Percentiles rank a stretch among this genome's conserved stretches.
Conservation (phyloP, 306 rosid genomes). For the Prinsepia uniflora region DNA sequence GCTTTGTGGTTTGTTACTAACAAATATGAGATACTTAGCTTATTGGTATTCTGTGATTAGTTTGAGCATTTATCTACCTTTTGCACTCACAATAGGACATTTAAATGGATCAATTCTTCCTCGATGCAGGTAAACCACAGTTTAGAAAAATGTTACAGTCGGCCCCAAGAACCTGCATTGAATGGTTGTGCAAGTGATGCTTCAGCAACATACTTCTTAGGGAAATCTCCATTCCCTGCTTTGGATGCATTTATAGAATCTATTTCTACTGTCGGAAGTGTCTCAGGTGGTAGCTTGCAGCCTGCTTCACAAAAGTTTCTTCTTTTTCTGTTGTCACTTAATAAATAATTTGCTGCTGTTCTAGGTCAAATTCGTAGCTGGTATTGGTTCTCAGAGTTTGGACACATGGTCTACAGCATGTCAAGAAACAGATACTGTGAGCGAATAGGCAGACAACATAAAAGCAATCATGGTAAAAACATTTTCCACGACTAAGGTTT, state of each 20-base stretch:
- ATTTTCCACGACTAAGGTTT: too few species aligned
- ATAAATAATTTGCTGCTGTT: constrained; percentile 30
- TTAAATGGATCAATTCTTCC: constrained; percentile 9
- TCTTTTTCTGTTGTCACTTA: background rate
- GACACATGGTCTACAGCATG: constrained; percentile 88
- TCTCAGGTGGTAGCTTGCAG: constrained; percentile 49
- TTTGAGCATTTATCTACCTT: background rate
- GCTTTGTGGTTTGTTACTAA: background rate
- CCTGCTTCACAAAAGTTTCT: background rate
- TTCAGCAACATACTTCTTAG: constrained; percentile 62
- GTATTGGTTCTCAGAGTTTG: constrained; percentile 84
- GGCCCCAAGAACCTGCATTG: constrained; percentile 34
- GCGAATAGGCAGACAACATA: constrained; percentile 90
- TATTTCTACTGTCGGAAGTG: constrained; percentile 59
- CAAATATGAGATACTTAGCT: constrained; percentile 9
- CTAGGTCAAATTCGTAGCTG: constrained; percentile 80
- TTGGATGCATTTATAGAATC: constrained; percentile 68
- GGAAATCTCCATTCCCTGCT: constrained; percentile 77
- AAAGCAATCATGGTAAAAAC: constrained; percentile 86
- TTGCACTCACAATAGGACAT: background rate
- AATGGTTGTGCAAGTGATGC: constrained; percentile 39
- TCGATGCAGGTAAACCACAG: constrained; percentile 51
- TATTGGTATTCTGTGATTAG: background rate
- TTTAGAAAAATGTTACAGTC: constrained; percentile 30
- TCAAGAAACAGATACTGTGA: constrained; percentile 81